Conservation (phyloP, 1,139 yeast species). For the Lipomyces yarrowii region DNA sequence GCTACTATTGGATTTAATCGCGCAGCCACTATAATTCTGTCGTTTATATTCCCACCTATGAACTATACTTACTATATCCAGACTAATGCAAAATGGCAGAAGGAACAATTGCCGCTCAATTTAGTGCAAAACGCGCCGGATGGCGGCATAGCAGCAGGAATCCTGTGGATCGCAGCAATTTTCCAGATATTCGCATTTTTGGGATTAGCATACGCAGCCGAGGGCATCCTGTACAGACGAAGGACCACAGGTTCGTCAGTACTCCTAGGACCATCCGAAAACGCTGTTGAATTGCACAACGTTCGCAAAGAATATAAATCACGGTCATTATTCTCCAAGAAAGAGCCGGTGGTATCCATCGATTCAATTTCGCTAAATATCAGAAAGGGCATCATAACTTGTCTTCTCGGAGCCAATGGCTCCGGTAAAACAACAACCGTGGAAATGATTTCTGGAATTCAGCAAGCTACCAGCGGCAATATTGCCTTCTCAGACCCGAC, state of each 20-base stretch:
- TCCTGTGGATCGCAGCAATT: conserved; percentile 39
- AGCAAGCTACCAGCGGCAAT: conserved; percentile 37
- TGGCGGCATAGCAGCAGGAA: conserved; percentile 36
- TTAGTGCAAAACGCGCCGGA: conserved; percentile 38
- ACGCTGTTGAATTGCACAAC: conserved; percentile 24
- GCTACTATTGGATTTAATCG: conserved; percentile 35
- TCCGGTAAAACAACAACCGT: conserved; percentile 45
- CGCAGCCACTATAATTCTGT: conserved; percentile 33
- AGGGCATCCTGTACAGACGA: conserved; percentile 34
- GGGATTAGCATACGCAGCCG: conserved; percentile 36
- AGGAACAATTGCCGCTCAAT: conserved; percentile 33
- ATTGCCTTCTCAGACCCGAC: conserved; percentile 37
- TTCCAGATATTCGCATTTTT: conserved; percentile 39
- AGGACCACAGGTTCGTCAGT: not conserved
- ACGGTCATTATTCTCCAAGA: not conserved
- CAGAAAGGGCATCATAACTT: conserved; percentile 40
- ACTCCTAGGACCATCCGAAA: not conserved
- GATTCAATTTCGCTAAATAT: conserved; percentile 30
- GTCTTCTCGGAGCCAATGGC: conserved; percentile 45
- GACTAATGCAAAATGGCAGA: conserved; percentile 39
- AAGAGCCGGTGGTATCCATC: conserved; percentile 39
- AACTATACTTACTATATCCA: conserved; percentile 41
- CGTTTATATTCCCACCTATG: conserved; percentile 43
- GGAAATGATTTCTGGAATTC: conserved; percentile 44
- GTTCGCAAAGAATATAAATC: conserved; percentile 37